Conservation (phyloP, 1,139 yeast species). For the Protomyces gravidus region DNA sequence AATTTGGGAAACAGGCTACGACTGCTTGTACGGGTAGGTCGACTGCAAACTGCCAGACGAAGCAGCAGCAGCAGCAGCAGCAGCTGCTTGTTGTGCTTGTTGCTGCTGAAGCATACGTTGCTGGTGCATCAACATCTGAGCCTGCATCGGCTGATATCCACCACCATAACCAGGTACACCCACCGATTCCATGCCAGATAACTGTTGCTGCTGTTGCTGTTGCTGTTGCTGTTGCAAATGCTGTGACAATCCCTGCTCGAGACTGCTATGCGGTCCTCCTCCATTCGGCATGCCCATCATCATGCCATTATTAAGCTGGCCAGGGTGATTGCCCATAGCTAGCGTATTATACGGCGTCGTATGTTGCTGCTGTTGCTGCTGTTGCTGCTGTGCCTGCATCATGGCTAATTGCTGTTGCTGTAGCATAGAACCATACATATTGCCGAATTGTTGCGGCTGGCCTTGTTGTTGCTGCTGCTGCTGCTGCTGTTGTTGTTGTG, state of each 20-base stretch:
- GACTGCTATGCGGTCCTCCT: no score
- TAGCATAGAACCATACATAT: no score
- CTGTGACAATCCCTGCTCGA: no score
- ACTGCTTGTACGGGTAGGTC: not conserved
- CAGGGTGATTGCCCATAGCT: no score
- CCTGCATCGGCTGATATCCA: constrained; percentile 9
- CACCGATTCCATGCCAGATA: not conserved
- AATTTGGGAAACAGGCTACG: not conserved
- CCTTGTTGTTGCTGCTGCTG: not conserved
- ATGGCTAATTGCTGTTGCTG: no score
- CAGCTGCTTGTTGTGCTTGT: constrained; percentile 14
- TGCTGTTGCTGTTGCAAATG: not conserved
- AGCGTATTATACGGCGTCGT: no score
- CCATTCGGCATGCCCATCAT: no score
- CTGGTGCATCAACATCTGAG: constrained; percentile 10
- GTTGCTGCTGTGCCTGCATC: no score
- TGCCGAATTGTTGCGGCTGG: not conserved
- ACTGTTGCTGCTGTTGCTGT: not conserved
- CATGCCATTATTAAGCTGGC: no score
- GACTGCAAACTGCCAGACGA: no score
- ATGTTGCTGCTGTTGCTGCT: no score
- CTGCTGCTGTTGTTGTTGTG: not conserved
- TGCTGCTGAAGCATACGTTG: constrained; percentile 2
- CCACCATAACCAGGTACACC: not conserved
- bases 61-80: not conserved